These are phyloP conservation scores for Vigna unguiculata DNA, from an alignment of 306 rosid genomes.

Conservation along the genomic window DNA sequence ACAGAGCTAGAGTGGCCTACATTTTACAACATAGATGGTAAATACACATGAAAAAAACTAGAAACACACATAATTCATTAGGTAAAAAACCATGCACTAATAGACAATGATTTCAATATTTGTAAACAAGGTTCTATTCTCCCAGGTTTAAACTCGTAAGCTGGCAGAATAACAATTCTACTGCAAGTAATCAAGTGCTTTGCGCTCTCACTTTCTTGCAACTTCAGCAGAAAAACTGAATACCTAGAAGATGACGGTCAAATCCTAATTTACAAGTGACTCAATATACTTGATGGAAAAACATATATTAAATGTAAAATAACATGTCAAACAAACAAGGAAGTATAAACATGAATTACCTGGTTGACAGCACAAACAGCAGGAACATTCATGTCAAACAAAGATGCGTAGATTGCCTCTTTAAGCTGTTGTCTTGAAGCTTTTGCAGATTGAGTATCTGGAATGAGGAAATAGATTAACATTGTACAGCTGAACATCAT, in stretches of 20 bases:
- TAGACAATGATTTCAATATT: slow-evolving; percentile 8
- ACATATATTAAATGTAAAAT: background rate
- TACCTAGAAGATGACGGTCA: slow-evolving; percentile 5
- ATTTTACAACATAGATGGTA: slow-evolving; percentile 48
- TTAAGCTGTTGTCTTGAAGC: slow-evolving; percentile 86
- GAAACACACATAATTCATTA: slow-evolving; percentile 2
- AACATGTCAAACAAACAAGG: slow-evolving; percentile 1
- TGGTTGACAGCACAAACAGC: slow-evolving; percentile 91
- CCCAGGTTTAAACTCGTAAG: background rate
- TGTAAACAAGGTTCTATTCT: slow-evolving; percentile 14
- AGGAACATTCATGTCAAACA: slow-evolving; percentile 90
- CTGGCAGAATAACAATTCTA: slow-evolving; percentile 13
- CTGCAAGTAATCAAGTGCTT: background rate
- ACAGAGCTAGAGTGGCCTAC: slow-evolving; percentile 87
- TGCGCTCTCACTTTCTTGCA: slow-evolving; percentile 14
- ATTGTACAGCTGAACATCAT: slow-evolving; percentile 17
- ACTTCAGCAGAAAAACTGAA: slow-evolving; percentile 12
- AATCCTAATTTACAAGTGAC: background rate
- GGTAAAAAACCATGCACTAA: slow-evolving; percentile 11
- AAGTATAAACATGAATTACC: slow-evolving; percentile 53
- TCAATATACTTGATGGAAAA: background rate
- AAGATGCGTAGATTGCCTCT: slow-evolving; percentile 70
- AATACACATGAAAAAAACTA: slow-evolving; percentile 27
- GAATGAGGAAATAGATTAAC: slow-evolving; percentile 37
- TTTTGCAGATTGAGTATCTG: slow-evolving; percentile 88